Evolutionary conservation across 176 grass and related monocot genomes (phyloP).

Genomic region (Cymbopogon citratus): DNA sequence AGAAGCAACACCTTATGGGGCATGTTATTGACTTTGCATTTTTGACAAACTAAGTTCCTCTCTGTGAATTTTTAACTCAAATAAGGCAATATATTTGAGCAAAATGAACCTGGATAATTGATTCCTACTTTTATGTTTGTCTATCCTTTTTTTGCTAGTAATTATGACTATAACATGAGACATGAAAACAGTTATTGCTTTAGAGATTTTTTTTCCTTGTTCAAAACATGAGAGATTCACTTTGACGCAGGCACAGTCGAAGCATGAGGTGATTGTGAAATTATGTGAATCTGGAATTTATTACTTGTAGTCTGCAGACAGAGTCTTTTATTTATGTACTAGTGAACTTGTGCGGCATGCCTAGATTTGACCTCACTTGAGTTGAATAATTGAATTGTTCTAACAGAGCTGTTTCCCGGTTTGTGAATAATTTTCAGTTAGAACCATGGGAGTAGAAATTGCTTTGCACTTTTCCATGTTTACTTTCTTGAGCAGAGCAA

Average conservation of each 20-base stretch:
- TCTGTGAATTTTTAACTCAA: neutral
- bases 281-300: no score
- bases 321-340: no score
- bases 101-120: constrained; percentile 16
- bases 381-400: no score
- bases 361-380: no score
- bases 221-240: neutral
- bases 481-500: no score
- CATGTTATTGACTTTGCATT: constrained; percentile 23
- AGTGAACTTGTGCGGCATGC: no score
- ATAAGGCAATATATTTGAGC: constrained; percentile 7
- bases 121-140: constrained; percentile 8
- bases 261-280: neutral
- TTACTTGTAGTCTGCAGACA: no score
- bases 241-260: neutral
- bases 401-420: no score
- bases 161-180: neutral
- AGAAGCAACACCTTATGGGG: neutral
- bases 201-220: neutral
- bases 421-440: no score
- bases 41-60: neutral
- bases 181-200: neutral
- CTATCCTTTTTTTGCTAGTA: neutral
- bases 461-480: no score
- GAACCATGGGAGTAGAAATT: no score